Evolutionary conservation across 2,329 filamentous ascomycete genomes (phyloP).

Genomic region (Stenocarpella maydis): DNA sequence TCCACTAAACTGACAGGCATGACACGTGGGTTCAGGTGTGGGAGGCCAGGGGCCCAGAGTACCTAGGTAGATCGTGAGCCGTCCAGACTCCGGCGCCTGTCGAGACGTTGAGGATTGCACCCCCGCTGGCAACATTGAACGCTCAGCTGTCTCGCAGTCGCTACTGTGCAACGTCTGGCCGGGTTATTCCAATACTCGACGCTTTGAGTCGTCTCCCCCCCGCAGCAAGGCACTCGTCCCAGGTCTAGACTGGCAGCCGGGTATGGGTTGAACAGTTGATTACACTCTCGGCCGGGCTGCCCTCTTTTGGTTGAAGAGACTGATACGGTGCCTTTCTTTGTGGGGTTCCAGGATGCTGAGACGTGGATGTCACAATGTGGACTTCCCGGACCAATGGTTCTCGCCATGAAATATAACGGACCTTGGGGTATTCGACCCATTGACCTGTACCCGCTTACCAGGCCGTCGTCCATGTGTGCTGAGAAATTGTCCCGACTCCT

Average conservation of each 20-base stretch:
- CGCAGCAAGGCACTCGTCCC: background rate
- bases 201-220: background rate
- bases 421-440: background rate
- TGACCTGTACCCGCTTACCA: background rate
- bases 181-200: background rate
- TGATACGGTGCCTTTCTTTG: background rate
- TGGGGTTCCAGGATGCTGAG: background rate
- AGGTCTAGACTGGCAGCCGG: background rate
- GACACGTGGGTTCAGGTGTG: slow-evolving; percentile 22
- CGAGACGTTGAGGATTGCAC: background rate
- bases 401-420: background rate
- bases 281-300: background rate
- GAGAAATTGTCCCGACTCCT: background rate
- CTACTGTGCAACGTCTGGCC: slow-evolving; percentile 1
- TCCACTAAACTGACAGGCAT: slow-evolving; percentile 25
- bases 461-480: background rate
- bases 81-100: background rate
- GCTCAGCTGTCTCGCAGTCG: background rate
- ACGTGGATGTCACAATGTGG: background rate
- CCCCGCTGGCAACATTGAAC: background rate
- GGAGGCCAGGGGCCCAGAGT: background rate
- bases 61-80: background rate
- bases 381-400: background rate
- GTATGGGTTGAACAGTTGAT: background rate
- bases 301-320: background rate